phyloP scores from a whole-genome alignment of 73 alveolate genomes.

The Paramecium sonneborni region DNA sequence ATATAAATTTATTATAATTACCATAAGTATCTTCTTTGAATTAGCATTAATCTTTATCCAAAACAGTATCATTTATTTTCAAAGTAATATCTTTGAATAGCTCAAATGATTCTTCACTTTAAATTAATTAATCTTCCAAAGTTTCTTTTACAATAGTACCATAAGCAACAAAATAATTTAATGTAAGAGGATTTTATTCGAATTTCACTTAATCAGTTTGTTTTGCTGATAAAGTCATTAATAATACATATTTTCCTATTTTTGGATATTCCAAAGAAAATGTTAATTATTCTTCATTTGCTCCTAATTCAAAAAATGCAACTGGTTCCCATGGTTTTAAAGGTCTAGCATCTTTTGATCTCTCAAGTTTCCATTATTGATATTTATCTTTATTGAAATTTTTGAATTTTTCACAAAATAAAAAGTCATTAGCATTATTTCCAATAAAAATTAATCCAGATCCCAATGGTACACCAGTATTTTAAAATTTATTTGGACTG shows the following conservation, averaged over 20 bases:
- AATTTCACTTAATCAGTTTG: not conserved
- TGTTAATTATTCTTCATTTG: not conserved
- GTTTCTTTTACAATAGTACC: constrained; percentile 10
- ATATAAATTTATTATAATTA: not conserved
- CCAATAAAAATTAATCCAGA: constrained; percentile 42
- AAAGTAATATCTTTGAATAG: not conserved
- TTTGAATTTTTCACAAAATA: not conserved
- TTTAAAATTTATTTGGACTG: constrained; percentile 12
- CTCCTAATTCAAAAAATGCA: not conserved
- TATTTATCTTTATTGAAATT: not conserved
- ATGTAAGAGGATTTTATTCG: not conserved
- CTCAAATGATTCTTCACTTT: not conserved
- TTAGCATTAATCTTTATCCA: not conserved
- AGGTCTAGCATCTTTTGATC: constrained; percentile 12
- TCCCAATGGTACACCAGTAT: not conserved
- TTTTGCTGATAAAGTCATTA: constrained; percentile 41
- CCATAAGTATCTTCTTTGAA: not conserved
- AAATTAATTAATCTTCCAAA: not conserved
- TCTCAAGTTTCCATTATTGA: not conserved
- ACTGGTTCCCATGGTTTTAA: constrained; percentile 49
- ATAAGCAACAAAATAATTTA: constrained; percentile 18
- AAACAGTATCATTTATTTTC: not conserved
- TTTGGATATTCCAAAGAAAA: not conserved
- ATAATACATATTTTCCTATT: not conserved
- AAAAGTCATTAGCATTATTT: not conserved